These are phyloP conservation scores for Aspergillus pseudoglaucus DNA, from an alignment of 2,329 filamentous ascomycete genomes.

Conservation along the genomic window DNA sequence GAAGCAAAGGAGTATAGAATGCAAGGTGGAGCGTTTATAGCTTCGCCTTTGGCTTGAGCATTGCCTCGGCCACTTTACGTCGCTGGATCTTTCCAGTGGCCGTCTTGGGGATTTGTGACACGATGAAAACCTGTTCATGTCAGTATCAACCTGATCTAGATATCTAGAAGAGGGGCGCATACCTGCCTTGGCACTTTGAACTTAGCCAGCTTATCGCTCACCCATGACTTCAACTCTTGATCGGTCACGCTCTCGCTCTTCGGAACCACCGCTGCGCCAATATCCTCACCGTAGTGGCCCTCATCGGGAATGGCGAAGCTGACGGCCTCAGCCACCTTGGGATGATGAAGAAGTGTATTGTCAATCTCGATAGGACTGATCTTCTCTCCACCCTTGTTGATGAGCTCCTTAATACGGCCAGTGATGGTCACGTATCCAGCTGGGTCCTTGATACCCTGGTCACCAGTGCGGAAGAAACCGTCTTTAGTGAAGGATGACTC, in stretches of 20 bases:
- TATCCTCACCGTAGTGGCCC: slow-evolving; percentile 69
- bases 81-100: slow-evolving; percentile 87
- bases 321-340: slow-evolving; percentile 68
- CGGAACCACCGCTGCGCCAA: slow-evolving; percentile 68
- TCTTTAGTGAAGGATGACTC: slow-evolving; percentile 62
- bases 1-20: no score
- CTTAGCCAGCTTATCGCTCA: slow-evolving; percentile 64
- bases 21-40: slow-evolving; percentile 30
- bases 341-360: slow-evolving; percentile 69
- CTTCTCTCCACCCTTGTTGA: slow-evolving; percentile 84
- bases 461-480: slow-evolving; percentile 84
- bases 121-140: slow-evolving; percentile 62
- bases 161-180: slow-evolving; percentile 18
- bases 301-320: slow-evolving; percentile 79
- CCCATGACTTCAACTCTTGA: slow-evolving; percentile 61
- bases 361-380: slow-evolving; percentile 84
- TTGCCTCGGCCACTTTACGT: slow-evolving; percentile 76
- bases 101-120: slow-evolving; percentile 79
- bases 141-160: slow-evolving; percentile 1
- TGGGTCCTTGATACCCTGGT: slow-evolving; percentile 72
- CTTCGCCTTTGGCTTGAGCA: slow-evolving; percentile 55
- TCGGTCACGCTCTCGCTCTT: slow-evolving; percentile 56
- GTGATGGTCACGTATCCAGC: slow-evolving; percentile 83
- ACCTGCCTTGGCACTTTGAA: slow-evolving; percentile 84
- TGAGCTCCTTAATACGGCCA: slow-evolving; percentile 87